A percentile compares a stretch with the other conserved stretches of the same genome.
These are phyloP conservation scores for Monascus purpureus DNA, from an alignment of 495 filamentous ascomycete genomes.

Conservation along the genomic window DNA sequence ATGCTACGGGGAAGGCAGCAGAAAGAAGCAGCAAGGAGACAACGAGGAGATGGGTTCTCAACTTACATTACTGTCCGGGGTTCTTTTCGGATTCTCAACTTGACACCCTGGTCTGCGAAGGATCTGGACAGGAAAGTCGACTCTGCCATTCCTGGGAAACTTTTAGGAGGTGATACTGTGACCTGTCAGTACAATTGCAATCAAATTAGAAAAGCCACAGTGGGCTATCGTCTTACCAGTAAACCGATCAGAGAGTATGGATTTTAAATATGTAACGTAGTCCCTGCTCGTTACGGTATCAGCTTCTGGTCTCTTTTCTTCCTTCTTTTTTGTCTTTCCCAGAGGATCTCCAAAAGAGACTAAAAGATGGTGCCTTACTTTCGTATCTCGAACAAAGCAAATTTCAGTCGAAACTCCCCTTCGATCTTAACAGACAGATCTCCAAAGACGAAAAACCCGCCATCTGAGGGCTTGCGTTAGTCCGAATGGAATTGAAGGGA, in stretches of 20 bases:
- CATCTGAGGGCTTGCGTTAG: slow-evolving; percentile 39
- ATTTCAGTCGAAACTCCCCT: slow-evolving; percentile 66
- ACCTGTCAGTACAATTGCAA: slow-evolving; percentile 7
- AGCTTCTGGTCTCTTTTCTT: slow-evolving; percentile 1
- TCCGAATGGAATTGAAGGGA: too few species aligned
- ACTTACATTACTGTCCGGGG: slow-evolving; percentile 45
- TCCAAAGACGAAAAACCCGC: slow-evolving; percentile 93
- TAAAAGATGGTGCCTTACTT: slow-evolving; percentile 35
- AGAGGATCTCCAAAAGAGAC: not conserved
- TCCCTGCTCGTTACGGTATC: slow-evolving; percentile 13
- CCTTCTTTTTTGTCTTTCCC: not conserved
- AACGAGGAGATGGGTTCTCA: too few species aligned
- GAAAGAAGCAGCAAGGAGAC: too few species aligned
- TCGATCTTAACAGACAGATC: slow-evolving; percentile 78
- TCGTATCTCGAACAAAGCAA: slow-evolving; percentile 75
- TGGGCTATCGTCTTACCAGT: slow-evolving; percentile 33
- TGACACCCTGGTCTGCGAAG: slow-evolving; percentile 91
- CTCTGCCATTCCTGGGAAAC: slow-evolving; percentile 76
- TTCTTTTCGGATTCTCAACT: slow-evolving; percentile 80
- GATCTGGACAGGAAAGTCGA: slow-evolving; percentile 85
- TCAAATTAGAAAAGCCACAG: not conserved
- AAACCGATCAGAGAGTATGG: slow-evolving; percentile 60
- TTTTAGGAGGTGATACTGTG: slow-evolving; percentile 58
- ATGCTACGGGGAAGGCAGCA: too few species aligned
- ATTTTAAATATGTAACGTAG: slow-evolving; percentile 52